These are phyloP conservation scores for Mimosa bimucronata DNA, from an alignment of 306 rosid genomes.

Conservation along the genomic window DNA sequence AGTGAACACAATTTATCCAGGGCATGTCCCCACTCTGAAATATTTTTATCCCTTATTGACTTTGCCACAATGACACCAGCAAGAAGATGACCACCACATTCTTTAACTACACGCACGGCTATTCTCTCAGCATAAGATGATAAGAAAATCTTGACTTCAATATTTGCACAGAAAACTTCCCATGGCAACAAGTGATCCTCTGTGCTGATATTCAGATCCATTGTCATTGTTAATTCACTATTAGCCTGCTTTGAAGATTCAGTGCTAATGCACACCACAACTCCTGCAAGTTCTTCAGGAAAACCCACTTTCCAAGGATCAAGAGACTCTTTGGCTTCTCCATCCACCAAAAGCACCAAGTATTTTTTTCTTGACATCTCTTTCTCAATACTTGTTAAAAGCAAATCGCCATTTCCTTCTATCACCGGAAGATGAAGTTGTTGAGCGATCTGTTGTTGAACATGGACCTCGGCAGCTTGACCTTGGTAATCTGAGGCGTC, in stretches of 20 bases:
- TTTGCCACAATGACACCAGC: conserved; percentile 12
- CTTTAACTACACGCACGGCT: conserved; percentile 1
- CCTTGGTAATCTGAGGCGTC: not conserved
- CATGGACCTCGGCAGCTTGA: not conserved
- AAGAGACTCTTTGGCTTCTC: not conserved
- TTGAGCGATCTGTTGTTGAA: not conserved
- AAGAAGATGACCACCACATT: conserved; percentile 27
- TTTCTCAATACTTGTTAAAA: not conserved
- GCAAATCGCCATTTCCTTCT: not conserved
- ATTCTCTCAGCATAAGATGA: not conserved
- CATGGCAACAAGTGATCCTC: conserved; percentile 23
- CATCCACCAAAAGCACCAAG: conserved; percentile 9
- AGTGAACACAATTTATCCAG: not conserved
- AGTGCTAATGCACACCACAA: not conserved
- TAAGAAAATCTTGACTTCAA: not conserved
- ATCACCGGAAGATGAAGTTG: not conserved
- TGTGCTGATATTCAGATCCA: conserved; percentile 18
- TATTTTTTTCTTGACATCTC: not conserved
- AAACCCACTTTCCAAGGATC: not conserved
- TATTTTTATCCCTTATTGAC: not conserved
- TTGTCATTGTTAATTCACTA: not conserved
- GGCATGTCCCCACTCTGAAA: not conserved
- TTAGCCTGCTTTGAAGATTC: not conserved
- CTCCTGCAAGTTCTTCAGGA: not conserved
- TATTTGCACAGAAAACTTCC: not conserved